A percentile compares a stretch with the other conserved stretches of the same genome.
Evolutionary conservation across 768 basidiomycete species (phyloP).

Genomic region (Amanita muscaria): DNA sequence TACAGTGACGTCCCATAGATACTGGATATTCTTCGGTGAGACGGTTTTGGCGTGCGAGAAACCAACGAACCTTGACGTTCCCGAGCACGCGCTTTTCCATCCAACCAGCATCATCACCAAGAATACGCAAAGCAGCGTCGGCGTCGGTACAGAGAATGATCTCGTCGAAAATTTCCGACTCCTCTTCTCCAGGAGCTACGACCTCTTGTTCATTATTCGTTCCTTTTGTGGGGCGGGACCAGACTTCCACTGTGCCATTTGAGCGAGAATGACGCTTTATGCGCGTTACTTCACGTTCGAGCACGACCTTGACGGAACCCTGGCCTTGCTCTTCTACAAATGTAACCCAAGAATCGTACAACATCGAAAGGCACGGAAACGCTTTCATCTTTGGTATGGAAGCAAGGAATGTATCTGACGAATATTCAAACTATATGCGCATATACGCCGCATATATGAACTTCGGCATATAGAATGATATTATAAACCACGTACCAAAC

Average conservation of each 20-base stretch:
- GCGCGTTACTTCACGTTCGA: conserved; percentile 20
- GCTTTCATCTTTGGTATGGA: conserved; percentile 23
- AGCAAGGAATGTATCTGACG: conserved; percentile 21
- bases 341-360: conserved; percentile 21
- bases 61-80: conserved; percentile 22
- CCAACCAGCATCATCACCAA: conserved; percentile 20
- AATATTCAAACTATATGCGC: conserved; percentile 21
- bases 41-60: not conserved
- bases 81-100: conserved; percentile 22
- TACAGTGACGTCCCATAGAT: conserved; percentile 39
- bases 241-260: conserved; percentile 16
- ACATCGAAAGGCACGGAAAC: conserved; percentile 20
- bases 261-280: conserved; percentile 16
- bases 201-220: conserved; percentile 21
- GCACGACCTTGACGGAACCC: conserved; percentile 18
- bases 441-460: not conserved
- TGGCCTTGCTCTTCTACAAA: conserved; percentile 19
- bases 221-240: conserved; percentile 20
- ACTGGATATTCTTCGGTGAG: conserved; percentile 13
- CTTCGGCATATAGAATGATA: no score
- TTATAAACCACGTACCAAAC: conserved; percentile 20
- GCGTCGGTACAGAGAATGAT: conserved; percentile 22
- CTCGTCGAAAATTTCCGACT: conserved; percentile 18
- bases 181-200: conserved; percentile 19
- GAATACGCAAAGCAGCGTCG: conserved; percentile 18